Conservation (phyloP, 257 asterid species). For the Solanum sitiens region DNA sequence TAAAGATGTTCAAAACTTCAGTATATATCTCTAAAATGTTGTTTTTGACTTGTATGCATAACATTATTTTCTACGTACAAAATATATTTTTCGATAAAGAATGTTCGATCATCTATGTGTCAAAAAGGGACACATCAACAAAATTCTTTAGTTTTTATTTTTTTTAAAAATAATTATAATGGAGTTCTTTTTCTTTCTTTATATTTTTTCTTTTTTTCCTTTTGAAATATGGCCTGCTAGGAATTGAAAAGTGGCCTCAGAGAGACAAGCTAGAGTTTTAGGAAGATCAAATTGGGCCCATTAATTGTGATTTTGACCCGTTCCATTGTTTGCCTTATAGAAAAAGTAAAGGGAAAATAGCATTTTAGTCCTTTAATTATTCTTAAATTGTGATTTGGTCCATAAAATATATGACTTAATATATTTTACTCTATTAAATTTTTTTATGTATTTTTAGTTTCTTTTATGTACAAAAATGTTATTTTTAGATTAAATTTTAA, state of each 20-base stretch:
- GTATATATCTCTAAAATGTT: no score
- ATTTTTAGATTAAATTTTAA: neutral
- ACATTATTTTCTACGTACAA: neutral
- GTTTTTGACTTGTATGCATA: no score
- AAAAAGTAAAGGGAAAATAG: neutral
- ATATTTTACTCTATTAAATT: no score
- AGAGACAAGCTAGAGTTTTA: neutral
- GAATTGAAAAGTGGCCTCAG: neutral
- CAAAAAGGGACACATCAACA: no score
- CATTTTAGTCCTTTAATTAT: neutral
- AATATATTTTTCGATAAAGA: no score
- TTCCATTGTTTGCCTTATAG: neutral
- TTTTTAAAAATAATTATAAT: no score
- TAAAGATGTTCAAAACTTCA: fast-evolving
- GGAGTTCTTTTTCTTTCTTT: neutral
- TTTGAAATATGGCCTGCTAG: neutral
- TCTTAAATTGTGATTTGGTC: neutral
- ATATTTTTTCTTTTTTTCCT: neutral
- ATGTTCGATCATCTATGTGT: neutral
- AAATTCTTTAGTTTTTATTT: neutral
- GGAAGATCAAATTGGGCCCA: neutral
- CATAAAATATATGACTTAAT: neutral
- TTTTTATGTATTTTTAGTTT: neutral
- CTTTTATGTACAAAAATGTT: neutral
- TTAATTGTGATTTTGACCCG: neutral